These are phyloP conservation scores for Carpinus viminea DNA, from an alignment of 306 rosid species.

Conservation along the genomic window DNA sequence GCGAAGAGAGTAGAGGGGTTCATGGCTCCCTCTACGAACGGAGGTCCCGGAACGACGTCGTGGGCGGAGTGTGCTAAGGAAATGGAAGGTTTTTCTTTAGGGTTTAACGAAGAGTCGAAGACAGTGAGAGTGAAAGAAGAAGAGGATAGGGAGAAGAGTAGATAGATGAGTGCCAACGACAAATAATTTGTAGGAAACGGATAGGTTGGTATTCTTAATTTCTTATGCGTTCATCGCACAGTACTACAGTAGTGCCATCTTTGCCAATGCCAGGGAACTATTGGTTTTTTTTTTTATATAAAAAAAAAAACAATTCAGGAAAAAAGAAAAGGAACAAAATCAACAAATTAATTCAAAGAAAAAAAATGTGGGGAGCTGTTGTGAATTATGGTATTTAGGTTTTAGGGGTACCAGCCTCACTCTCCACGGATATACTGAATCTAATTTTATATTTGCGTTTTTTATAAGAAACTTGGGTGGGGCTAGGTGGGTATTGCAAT, in stretches of 20 bases:
- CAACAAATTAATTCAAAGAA: too few relatives aligned
- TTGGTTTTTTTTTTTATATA: too few relatives aligned
- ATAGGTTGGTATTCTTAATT: background rate
- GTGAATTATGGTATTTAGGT: too few relatives aligned
- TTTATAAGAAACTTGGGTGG: too few relatives aligned
- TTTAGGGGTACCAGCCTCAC: too few relatives aligned
- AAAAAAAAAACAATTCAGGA: too few relatives aligned
- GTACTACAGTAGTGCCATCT: background rate
- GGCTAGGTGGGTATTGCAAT: too few relatives aligned
- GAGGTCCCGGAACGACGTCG: conserved; percentile 39
- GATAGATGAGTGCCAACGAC: background rate
- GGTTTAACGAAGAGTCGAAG: conserved; percentile 64
- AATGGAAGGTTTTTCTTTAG: conserved; percentile 31
- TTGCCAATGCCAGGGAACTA: too few relatives aligned
- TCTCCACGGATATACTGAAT: too few relatives aligned
- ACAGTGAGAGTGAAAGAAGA: conserved; percentile 4
- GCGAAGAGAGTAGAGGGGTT: conserved; percentile 60
- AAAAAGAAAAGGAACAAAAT: too few relatives aligned
- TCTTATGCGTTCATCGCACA: background rate
- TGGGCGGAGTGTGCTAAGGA: background rate
- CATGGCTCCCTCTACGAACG: conserved; percentile 42
- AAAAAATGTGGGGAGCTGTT: too few relatives aligned
- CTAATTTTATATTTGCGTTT: too few relatives aligned
- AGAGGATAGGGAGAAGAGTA: conserved; percentile 25
- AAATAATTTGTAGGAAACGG: background rate